Base-by-base conservation (phyloP, 331 rosid genomes). In the Prunus yedoensis region DNA sequence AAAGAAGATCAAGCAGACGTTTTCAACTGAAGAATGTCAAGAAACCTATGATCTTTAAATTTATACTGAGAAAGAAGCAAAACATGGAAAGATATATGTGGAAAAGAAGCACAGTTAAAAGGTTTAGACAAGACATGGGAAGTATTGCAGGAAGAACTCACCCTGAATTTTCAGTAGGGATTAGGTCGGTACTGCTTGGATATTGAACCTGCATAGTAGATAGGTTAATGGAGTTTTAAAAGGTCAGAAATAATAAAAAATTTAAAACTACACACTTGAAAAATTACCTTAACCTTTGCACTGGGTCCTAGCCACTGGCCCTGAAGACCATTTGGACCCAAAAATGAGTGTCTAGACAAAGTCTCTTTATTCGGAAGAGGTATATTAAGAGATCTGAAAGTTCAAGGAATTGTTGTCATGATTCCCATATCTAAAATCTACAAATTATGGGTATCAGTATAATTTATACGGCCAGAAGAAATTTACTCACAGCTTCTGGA, bases 291-390 rank as follows among this genome's bases (percentile, higher is more conserved):
- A 58, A 80, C 72, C 81, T 80, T 89, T 53, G 90, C 75, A 49
- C 85, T 88, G 25, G 98, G 97, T 64, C 89, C 97, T 41, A 70
- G 91, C 99, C 99, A 92, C 84, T 95, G 97, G 65, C 91, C 94
- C 74, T 68, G 89, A 71, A 95, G 94, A 81, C 98, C 99, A 88
- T 82, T 92, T 50, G 96, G 97, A 66, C 99, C 99, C 81, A 95
- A 85, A 83, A 92, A 79, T 56, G 98, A 95, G 82, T 95, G 99
- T 82, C 99, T 90, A 62, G 97, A 95, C 85, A 92, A 81, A 72
- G 99, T 95, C 78, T 95, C 99, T 81, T 88, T 90, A 78, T 89
- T 95, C 43, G 99, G 97, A 75, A 71, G 78, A 32, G 90, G 88
- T 52, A 83, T 66, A 84, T 70, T 81, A 75, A 92, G 72, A 82